Evolutionary conservation across 2,329 filamentous ascomycete genomes (phyloP).

Genomic region (Parafenestella ontariensis): DNA sequence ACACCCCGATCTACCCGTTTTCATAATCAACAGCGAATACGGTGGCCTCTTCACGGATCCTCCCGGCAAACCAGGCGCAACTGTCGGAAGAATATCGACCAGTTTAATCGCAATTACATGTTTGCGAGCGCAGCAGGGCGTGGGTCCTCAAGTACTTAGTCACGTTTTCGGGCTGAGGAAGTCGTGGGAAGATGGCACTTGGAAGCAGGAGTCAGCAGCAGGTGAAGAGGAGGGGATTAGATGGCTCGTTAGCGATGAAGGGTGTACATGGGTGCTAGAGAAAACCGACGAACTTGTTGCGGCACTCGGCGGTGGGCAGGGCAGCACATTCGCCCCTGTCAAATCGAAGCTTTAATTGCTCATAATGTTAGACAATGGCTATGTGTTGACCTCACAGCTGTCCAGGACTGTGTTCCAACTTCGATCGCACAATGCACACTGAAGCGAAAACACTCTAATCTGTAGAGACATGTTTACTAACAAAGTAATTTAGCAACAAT

Average conservation of each 20-base stretch:
- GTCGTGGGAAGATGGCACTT: conserved; percentile 71
- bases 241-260: conserved; percentile 71
- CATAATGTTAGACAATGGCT: neutral
- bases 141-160: conserved; percentile 80
- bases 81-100: conserved; percentile 74
- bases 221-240: conserved; percentile 61
- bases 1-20: conserved; percentile 82
- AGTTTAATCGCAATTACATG: conserved; percentile 77
- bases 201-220: conserved; percentile 55
- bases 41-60: conserved; percentile 76
- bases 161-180: conserved; percentile 84
- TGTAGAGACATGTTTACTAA: too few species aligned
- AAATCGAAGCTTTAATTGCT: conserved; percentile 33
- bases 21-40: conserved; percentile 79
- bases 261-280: conserved; percentile 68
- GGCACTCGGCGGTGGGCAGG: conserved; percentile 37
- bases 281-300: conserved; percentile 67
- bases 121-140: conserved; percentile 78
- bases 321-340: conserved; percentile 40
- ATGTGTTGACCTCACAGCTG: neutral
- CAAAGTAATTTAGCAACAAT: too few species aligned
- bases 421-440: too few species aligned
- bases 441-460: too few species aligned
- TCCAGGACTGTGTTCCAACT: too few species aligned
- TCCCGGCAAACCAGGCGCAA: conserved; percentile 54